phyloP scores from a whole-genome alignment of 257 asterid genomes.

The Solanum bulbocastanum region DNA sequence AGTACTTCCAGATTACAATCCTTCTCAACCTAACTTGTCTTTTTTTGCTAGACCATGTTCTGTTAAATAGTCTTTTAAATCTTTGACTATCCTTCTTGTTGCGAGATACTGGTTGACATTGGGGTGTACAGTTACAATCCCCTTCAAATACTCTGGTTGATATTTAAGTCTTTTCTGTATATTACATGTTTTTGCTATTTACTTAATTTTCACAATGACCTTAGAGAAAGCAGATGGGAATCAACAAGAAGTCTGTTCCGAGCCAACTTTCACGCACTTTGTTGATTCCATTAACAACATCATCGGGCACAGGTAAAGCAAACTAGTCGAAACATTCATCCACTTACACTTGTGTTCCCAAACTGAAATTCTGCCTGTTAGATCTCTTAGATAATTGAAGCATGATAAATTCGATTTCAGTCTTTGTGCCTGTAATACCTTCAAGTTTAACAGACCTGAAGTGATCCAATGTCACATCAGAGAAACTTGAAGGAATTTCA shows the following conservation, averaged over 20 bases:
- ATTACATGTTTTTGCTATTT: background rate
- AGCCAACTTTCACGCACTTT: background rate
- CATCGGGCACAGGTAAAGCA: no score
- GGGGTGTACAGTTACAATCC: background rate
- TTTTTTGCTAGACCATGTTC: background rate
- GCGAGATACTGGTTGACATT: background rate
- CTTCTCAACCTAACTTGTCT: background rate
- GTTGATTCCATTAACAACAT: background rate
- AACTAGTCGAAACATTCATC: no score
- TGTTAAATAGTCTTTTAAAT: background rate
- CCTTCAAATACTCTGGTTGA: background rate
- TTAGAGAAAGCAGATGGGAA: background rate
- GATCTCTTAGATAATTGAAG: background rate
- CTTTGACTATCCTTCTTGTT: background rate
- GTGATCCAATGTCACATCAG: background rate
- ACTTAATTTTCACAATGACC: background rate
- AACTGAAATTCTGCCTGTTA: no score
- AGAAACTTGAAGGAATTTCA: background rate
- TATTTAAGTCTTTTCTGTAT: background rate
- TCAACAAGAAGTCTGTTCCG: background rate
- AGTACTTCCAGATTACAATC: background rate
- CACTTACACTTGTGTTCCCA: no score
- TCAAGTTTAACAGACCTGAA: background rate
- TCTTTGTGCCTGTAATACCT: background rate
- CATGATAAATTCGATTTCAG: background rate